Evolutionary conservation across 1,284 basidiomycete genomes (phyloP).

Genomic region (Tremellales sp.): DNA sequence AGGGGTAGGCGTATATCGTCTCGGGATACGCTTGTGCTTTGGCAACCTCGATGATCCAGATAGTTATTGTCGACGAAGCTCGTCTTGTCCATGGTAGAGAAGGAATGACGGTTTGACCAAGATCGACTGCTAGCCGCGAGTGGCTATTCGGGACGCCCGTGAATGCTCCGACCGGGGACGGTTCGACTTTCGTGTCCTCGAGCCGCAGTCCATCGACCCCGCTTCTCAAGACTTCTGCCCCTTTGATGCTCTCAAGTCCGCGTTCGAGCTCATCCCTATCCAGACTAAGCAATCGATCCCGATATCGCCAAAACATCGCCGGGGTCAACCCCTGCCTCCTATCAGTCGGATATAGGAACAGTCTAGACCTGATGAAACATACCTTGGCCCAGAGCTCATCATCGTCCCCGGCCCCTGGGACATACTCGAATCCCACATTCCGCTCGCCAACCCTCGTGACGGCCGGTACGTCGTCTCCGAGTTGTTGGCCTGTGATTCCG

Average conservation of each 20-base stretch:
- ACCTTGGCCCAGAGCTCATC: conserved; percentile 49
- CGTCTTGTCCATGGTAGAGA: too few relatives aligned
- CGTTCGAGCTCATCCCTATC: not conserved
- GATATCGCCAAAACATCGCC: conserved; percentile 33
- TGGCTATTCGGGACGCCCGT: too few relatives aligned
- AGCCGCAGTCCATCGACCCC: too few relatives aligned
- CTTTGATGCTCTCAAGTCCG: not conserved
- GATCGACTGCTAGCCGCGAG: conserved; percentile 22
- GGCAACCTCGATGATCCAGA: conserved; percentile 24
- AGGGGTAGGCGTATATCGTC: conserved; percentile 5
- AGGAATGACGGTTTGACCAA: conserved; percentile 25
- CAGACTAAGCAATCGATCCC: conserved; percentile 19
- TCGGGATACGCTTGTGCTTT: conserved; percentile 19
- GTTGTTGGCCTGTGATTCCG: conserved; percentile 10
- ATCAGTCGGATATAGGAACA: conserved; percentile 1
- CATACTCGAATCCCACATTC: conserved; percentile 47
- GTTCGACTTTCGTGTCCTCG: too few relatives aligned
- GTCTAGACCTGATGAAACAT: conserved; percentile 6
- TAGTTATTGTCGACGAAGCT: not conserved
- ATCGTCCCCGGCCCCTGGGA: conserved; percentile 49
- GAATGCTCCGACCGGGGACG: too few relatives aligned
- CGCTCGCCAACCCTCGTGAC: conserved; percentile 25
- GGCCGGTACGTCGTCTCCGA: conserved; percentile 27
- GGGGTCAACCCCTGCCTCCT: conserved; percentile 43
- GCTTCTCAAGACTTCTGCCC: too few relatives aligned